Conservation (phyloP, 2,329 filamentous ascomycete species). For the Aspergillus phoenicis region DNA sequence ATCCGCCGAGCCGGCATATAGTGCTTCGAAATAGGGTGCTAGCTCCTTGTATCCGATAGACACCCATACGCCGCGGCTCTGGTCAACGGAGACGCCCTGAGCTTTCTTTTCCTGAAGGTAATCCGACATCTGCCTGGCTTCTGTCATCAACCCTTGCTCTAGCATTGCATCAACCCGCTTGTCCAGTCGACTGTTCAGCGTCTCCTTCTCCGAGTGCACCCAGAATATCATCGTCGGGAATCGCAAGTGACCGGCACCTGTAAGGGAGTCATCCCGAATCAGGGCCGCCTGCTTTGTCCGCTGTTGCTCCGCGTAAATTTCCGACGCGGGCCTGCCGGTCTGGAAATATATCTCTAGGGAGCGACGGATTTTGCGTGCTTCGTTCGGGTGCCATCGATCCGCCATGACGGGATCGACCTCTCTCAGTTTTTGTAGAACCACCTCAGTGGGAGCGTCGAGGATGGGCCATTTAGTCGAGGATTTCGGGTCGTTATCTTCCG, state of each 20-base stretch:
- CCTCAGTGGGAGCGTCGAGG: constrained; percentile 69
- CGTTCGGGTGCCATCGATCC: constrained; percentile 88
- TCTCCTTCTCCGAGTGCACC: constrained; percentile 74
- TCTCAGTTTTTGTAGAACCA: constrained; percentile 70
- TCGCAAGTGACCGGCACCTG: constrained; percentile 42
- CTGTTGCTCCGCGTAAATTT: constrained; percentile 81
- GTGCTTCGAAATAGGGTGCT: constrained; percentile 66
- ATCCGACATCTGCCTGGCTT: constrained; percentile 59
- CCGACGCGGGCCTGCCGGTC: constrained; percentile 78
- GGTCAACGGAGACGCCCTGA: constrained; percentile 63
- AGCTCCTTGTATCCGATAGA: constrained; percentile 97
- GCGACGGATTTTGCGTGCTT: constrained; percentile 82
- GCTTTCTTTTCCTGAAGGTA: constrained; percentile 50
- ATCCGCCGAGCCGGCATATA: constrained; percentile 27
- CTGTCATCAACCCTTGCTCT: constrained; percentile 62
- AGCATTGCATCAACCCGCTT: constrained; percentile 84
- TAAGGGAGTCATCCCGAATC: constrained; percentile 21
- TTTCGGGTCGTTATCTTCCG: constrained; percentile 24
- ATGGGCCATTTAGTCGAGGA: constrained; percentile 63
- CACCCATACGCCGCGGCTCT: constrained; percentile 86
- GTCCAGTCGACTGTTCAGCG: constrained; percentile 71
- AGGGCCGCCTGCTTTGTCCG: constrained; percentile 28
- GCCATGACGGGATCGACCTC: constrained; percentile 91
- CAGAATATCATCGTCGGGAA: constrained; percentile 75
- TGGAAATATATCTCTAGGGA: constrained; percentile 88